Evolutionary conservation across 768 basidiomycete species (phyloP).

Genomic region (Pleurotus giganteus): DNA sequence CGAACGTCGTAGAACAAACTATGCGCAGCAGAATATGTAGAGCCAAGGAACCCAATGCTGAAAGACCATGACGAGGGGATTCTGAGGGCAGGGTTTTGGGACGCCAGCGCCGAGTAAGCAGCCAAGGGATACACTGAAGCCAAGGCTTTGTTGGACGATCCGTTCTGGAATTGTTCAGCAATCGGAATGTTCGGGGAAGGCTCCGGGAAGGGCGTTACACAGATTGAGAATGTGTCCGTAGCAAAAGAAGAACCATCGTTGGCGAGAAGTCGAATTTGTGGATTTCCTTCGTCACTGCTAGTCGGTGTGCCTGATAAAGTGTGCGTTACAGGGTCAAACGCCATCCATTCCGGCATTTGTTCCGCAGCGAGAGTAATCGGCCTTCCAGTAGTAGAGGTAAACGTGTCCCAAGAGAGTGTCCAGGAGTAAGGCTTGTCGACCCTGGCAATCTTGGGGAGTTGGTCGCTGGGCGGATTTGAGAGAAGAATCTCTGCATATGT

Average conservation of each 20-base stretch:
- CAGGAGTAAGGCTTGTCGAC: slow-evolving; percentile 63
- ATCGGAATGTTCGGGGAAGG: slow-evolving; percentile 56
- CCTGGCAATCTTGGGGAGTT: slow-evolving; percentile 80
- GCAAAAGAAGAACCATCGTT: slow-evolving; percentile 49
- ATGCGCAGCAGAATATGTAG: slow-evolving; percentile 52
- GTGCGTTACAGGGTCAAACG: slow-evolving; percentile 57
- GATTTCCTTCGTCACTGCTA: slow-evolving; percentile 58
- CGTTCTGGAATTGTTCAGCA: slow-evolving; percentile 51
- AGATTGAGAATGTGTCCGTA: slow-evolving; percentile 53
- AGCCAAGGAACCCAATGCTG: slow-evolving; percentile 76
- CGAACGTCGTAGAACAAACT: slow-evolving; percentile 63
- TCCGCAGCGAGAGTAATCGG: slow-evolving; percentile 49
- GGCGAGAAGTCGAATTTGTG: slow-evolving; percentile 62
- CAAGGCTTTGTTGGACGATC: slow-evolving; percentile 54
- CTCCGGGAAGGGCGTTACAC: slow-evolving; percentile 50
- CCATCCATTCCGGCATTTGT: slow-evolving; percentile 71
- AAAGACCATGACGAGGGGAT: slow-evolving; percentile 87
- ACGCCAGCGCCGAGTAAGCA: slow-evolving; percentile 54
- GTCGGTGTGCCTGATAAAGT: slow-evolving; percentile 74
- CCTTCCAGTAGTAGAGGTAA: slow-evolving; percentile 43
- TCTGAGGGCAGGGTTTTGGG: slow-evolving; percentile 54
- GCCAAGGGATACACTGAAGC: slow-evolving; percentile 75
- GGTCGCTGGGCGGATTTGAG: slow-evolving; percentile 59
- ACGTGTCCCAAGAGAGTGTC: slow-evolving; percentile 66
- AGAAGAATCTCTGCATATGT: slow-evolving; percentile 43